These are phyloP conservation scores for Cutaneotrichosporon curvatum DNA, from an alignment of 1,284 basidiomycete genomes.

Conservation along the genomic window DNA sequence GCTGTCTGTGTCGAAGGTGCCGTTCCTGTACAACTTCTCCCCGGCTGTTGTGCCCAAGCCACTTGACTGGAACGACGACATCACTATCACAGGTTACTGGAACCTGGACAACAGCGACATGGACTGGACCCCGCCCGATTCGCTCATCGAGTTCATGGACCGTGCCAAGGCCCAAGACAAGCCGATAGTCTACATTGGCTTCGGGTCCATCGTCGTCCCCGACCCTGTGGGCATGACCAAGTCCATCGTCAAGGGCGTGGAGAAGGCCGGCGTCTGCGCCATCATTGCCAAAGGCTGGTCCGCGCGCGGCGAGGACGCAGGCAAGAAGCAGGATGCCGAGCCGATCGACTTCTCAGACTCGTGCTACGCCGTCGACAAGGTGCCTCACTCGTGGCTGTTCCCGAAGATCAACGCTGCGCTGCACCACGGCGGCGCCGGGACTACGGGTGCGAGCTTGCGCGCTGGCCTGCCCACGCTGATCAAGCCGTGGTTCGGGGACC, in stretches of 20 bases:
- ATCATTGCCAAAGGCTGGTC: constrained; percentile 75
- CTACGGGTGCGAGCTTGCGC: constrained; percentile 60
- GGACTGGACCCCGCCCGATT: constrained; percentile 55
- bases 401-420: constrained; percentile 54
- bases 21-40: constrained; percentile 96
- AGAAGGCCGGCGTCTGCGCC: constrained; percentile 59
- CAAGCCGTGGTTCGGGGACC: constrained; percentile 63
- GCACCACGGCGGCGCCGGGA: constrained; percentile 67
- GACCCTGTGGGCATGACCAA: constrained; percentile 59
- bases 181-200: constrained; percentile 66
- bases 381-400: constrained; percentile 78
- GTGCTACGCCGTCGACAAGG: constrained; percentile 53
- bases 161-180: constrained; percentile 56
- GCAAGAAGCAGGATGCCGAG: constrained; percentile 40
- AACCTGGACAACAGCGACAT: constrained; percentile 58
- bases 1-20: constrained; percentile 50
- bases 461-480: constrained; percentile 70
- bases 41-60: constrained; percentile 66
- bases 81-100: constrained; percentile 53
- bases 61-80: constrained; percentile 68
- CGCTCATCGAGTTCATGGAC: constrained; percentile 54
- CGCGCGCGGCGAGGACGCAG: constrained; percentile 48
- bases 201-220: constrained; percentile 65
- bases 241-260: constrained; percentile 60
- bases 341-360: constrained; percentile 41